Evolutionary conservation across 2,329 filamentous ascomycete species (phyloP).

Genomic region (Sporothrix brunneoviolacea): DNA sequence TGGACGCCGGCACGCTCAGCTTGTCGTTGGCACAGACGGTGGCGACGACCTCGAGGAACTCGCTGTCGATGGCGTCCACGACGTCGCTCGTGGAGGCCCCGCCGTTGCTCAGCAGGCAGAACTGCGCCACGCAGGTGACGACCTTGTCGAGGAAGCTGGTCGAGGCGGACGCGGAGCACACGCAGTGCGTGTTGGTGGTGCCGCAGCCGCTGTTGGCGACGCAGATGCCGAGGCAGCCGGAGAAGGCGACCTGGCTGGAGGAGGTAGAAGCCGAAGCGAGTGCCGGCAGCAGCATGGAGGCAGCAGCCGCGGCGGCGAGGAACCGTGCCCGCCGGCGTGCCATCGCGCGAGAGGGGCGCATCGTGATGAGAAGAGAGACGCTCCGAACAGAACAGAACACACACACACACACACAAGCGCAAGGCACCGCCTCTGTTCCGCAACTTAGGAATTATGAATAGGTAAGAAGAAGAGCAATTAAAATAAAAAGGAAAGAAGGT

Average conservation of each 20-base stretch:
- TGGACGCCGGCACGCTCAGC: conserved; percentile 3
- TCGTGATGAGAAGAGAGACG: not conserved
- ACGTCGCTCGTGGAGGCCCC: not conserved
- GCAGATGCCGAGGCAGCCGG: conserved; percentile 16
- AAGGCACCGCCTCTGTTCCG: too few relatives aligned
- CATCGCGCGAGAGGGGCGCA: not conserved
- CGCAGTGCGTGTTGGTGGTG: conserved; percentile 11
- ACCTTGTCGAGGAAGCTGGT: conserved; percentile 14
- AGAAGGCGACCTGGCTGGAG: conserved; percentile 8
- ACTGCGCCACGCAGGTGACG: conserved; percentile 15
- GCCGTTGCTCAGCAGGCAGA: conserved; percentile 13
- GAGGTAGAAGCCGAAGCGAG: conserved; percentile 1
- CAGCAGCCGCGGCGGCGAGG: too few relatives aligned
- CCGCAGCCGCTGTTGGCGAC: conserved; percentile 15
- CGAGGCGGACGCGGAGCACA: conserved; percentile 12
- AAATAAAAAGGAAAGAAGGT: not conserved
- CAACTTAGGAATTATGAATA: too few relatives aligned
- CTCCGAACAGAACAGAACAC: too few relatives aligned
- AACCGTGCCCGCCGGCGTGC: conserved; percentile 1
- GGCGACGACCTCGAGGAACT: conserved; percentile 15
- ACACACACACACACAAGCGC: too few relatives aligned
- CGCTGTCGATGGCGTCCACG: conserved; percentile 9
- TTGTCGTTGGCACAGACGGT: conserved; percentile 10
- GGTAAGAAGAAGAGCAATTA: not conserved
- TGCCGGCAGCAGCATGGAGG: too few relatives aligned